Base-by-base conservation (phyloP, 1,139 yeast genomes). In the Zygosaccharomyces sapae region DNA sequence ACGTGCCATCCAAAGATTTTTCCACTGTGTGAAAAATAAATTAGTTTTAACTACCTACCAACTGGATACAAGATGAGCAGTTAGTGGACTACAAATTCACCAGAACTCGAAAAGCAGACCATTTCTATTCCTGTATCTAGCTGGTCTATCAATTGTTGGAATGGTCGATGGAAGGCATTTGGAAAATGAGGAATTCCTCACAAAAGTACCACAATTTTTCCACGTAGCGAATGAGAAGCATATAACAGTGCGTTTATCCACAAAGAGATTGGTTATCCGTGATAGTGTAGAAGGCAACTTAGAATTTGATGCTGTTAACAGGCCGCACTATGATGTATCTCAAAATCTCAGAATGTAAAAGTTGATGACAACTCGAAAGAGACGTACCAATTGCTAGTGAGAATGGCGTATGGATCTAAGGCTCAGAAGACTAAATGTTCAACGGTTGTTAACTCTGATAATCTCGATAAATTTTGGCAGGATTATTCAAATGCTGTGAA, bases 381-480 rank as follows among this genome's bases (percentile, higher is more conserved):
- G 20, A 55, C 62, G 43, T 81, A 79, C 56, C 75, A 81, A 4
- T 62, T 81, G 2, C 65, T 81, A 43, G 68, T 80, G 40, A 73
- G 86, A 63, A 68, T 85, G 39, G 74, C 87, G 35, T 59, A 55
- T 44, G 62, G 63, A 1, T 79, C 83, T 59, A 87, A 87, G n/a
- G 56, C 51, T 34, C 69, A 70, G 49, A 80, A 81, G 61, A 58
- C 65, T 35, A 83, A 83, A 60, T 65, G 79, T 40, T 77, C 86
- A 6, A 86, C 95, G 0, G 77, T 80, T 18, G 87, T 87, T 25
- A 76, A 75, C 37, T 68, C 77, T 0, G 75, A 71, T 3, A 69
- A 75, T 16, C 69, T 86, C 55, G 85, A 81, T 50, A 69, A 70
- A 52, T 86, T 86, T 62, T 86, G 95, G 95, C 65, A 67, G 34